Percentiles rank a stretch among this genome's conserved stretches.
These are phyloP conservation scores for Fusarium avenaceum DNA, from an alignment of 2,329 filamentous ascomycete species.

Conservation along the genomic window DNA sequence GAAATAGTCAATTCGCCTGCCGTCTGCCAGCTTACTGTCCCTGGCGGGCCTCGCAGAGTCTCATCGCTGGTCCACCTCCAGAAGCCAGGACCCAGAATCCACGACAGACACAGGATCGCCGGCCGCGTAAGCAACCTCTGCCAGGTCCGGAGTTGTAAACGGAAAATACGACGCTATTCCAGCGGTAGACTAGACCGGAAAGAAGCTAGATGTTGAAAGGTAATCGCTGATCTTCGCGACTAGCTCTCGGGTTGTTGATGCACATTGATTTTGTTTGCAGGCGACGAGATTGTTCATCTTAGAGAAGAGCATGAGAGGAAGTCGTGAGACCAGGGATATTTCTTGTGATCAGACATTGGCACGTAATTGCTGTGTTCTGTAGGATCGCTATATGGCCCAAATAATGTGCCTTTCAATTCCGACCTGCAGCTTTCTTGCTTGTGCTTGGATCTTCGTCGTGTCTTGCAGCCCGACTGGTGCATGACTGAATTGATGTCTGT, in stretches of 20 bases:
- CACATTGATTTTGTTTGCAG: conserved; percentile 5
- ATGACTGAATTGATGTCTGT: conserved; percentile 14
- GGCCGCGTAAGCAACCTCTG: conserved; percentile 42
- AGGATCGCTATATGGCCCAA: too few relatives aligned
- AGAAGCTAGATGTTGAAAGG: conserved; percentile 8
- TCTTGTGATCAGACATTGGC: neutral
- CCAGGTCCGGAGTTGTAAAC: conserved; percentile 22
- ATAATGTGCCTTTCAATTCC: neutral
- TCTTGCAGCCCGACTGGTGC: conserved; percentile 12
- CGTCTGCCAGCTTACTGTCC: conserved; percentile 13
- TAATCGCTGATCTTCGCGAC: conserved; percentile 20
- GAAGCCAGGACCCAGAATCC: conserved; percentile 7
- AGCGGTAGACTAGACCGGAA: conserved; percentile 33
- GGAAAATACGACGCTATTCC: conserved; percentile 21
- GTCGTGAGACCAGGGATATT: neutral
- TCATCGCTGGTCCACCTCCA: conserved; percentile 14
- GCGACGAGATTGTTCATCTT: conserved; percentile 12
- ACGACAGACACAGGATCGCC: conserved; percentile 36
- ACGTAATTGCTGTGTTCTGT: too few relatives aligned
- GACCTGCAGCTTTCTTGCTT: conserved; percentile 6
- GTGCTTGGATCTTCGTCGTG: neutral
- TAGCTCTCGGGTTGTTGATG: conserved; percentile 15
- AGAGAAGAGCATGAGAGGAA: conserved; percentile 2
- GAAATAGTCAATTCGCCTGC: conserved; percentile 21
- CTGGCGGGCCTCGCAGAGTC: conserved; percentile 18